Conservation (phyloP, 225 moss, liverwort and hornwort species). For the Bryum argenteum region DNA sequence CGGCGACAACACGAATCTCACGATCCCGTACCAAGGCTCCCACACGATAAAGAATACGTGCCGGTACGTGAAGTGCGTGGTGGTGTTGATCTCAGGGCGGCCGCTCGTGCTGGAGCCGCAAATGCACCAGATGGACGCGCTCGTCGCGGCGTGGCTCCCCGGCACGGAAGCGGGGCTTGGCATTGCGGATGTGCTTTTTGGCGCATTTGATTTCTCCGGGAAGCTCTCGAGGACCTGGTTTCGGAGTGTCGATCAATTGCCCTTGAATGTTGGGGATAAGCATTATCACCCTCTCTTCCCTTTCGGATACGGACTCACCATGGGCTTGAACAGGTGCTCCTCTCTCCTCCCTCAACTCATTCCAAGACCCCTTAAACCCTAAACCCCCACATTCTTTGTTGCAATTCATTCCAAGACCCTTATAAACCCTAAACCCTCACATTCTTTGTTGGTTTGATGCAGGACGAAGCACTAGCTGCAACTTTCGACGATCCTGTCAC, state of each 20-base stretch:
- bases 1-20: slow-evolving; percentile 57
- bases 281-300: slow-evolving; percentile 55
- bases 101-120: slow-evolving; percentile 54
- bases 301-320: slow-evolving; percentile 58
- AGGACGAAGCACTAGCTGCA: no score
- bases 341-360: not conserved
- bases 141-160: slow-evolving; percentile 65
- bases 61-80: slow-evolving; percentile 49
- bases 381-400: no score
- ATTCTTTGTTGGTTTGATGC: no score
- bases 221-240: slow-evolving; percentile 62
- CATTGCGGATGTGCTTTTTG: slow-evolving; percentile 54
- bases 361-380: no score
- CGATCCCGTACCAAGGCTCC: slow-evolving; percentile 40
- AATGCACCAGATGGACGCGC: slow-evolving; percentile 46
- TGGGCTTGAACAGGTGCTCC: slow-evolving; percentile 43
- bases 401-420: no score
- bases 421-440: no score
- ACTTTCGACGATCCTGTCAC: no score
- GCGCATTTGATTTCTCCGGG: slow-evolving; percentile 47
- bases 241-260: slow-evolving; percentile 48
- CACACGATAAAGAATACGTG: slow-evolving; percentile 47
- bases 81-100: slow-evolving; percentile 52
- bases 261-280: slow-evolving; percentile 59
- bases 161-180: slow-evolving; percentile 59